phyloP scores from a whole-genome alignment of 164 flowering plant genomes.

The Annona cherimola region DNA sequence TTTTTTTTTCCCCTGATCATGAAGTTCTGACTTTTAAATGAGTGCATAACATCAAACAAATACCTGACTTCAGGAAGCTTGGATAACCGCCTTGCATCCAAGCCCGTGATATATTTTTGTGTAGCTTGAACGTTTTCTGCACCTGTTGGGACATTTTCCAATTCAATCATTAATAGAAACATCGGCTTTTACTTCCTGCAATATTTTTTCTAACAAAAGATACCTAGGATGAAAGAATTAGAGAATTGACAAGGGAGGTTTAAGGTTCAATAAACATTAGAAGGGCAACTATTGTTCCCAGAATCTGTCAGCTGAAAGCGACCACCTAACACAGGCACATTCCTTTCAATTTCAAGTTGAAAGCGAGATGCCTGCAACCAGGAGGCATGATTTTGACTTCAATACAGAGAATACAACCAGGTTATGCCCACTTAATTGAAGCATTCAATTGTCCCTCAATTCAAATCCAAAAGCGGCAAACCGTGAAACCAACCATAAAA shows the following conservation, averaged over 20 bases:
- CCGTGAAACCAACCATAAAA: background rate
- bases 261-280: too few species aligned
- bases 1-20: too few species aligned
- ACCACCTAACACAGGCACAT: too few species aligned
- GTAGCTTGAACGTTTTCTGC: constrained; percentile 82
- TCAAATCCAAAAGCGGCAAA: background rate
- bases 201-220: too few species aligned
- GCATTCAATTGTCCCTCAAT: background rate
- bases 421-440: background rate
- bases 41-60: background rate
- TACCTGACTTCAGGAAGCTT: constrained; percentile 91
- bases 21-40: background rate
- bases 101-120: constrained; percentile 84
- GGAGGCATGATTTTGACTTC: too few species aligned
- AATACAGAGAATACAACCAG: background rate
- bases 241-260: too few species aligned
- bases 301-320: too few species aligned
- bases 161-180: background rate
- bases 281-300: too few species aligned
- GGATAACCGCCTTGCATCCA: constrained; percentile 90
- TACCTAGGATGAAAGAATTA: too few species aligned
- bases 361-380: too few species aligned
- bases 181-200: background rate
- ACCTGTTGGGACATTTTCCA: constrained; percentile 33
- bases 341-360: too few species aligned